A percentile compares a stretch with the other conserved stretches of the same genome.
Conservation (phyloP, 805 yeast species). For the Hanseniaspora pseudoguilliermondii region DNA sequence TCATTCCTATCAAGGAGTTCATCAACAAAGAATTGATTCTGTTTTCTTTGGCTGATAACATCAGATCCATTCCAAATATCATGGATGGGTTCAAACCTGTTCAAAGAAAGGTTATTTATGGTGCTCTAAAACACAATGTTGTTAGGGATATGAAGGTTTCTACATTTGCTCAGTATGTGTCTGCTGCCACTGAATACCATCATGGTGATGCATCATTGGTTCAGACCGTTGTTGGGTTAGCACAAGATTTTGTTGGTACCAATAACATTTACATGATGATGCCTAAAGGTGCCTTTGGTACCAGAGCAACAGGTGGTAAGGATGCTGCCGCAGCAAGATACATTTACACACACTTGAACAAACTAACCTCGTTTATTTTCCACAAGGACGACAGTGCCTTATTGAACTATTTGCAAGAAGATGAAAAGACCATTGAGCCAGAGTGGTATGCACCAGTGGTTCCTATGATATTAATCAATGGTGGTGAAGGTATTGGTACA, state of each 20-base stretch:
- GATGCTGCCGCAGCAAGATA: conserved; percentile 98
- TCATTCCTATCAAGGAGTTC: conserved; percentile 83
- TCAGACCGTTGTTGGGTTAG: conserved; percentile 85
- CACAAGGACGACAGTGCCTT: conserved; percentile 69
- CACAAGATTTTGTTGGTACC: conserved; percentile 89
- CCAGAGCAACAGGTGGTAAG: conserved; percentile 93
- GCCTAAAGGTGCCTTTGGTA: conserved; percentile 94
- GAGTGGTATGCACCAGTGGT: conserved; percentile 89
- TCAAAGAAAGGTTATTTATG: conserved; percentile 84
- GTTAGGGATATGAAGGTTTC: conserved; percentile 74
- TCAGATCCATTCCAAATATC: conserved; percentile 87
- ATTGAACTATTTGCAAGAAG: conserved; percentile 73
- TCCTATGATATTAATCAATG: conserved; percentile 91
- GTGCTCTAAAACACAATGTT: conserved; percentile 71
- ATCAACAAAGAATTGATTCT: conserved; percentile 89
- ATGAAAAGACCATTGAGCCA: conserved; percentile 88
- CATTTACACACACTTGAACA: conserved; percentile 72
- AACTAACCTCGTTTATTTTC: conserved; percentile 64
- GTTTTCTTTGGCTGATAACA: conserved; percentile 92
- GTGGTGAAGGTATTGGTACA: conserved; percentile 96
- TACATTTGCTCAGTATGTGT: conserved; percentile 77
- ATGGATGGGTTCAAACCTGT: conserved; percentile 95
- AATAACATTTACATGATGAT: conserved; percentile 72
- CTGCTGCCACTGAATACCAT: conserved; percentile 83
- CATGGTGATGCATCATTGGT: conserved; percentile 85